These are phyloP conservation scores for Carex kokanica DNA, from an alignment of 176 grass and related monocot species.

Conservation along the genomic window DNA sequence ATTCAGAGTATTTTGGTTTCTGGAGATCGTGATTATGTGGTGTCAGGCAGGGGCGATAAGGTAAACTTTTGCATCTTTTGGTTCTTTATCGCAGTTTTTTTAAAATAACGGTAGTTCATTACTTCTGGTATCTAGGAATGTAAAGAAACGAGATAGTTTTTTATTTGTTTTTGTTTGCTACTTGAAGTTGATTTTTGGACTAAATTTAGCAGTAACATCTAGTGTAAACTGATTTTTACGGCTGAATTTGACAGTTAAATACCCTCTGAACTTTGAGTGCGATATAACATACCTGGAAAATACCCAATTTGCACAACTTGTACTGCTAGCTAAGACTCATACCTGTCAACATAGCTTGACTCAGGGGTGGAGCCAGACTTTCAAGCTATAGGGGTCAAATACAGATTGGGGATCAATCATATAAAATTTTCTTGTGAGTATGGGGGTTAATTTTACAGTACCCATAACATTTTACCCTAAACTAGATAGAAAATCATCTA, in stretches of 20 bases:
- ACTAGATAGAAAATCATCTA: too few relatives aligned
- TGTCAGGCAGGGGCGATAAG: conserved; percentile 56
- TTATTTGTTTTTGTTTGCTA: background rate
- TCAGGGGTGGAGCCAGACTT: too few relatives aligned
- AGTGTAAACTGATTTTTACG: background rate
- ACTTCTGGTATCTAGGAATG: background rate
- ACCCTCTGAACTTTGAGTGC: background rate
- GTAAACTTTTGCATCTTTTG: conserved; percentile 44
- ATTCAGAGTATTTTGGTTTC: conserved; percentile 51
- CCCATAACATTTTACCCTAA: too few relatives aligned
- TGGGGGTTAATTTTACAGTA: too few relatives aligned
- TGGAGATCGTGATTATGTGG: conserved; percentile 43
- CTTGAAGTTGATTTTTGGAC: background rate
- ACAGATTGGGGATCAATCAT: too few relatives aligned
- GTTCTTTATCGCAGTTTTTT: background rate
- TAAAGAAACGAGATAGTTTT: background rate
- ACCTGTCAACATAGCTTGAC: background rate
- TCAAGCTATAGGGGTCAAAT: too few relatives aligned
- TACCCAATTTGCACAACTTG: background rate
- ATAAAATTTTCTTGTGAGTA: too few relatives aligned
- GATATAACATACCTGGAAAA: background rate
- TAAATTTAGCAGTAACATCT: background rate
- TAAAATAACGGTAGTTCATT: background rate
- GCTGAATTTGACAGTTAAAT: background rate
- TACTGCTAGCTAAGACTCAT: background rate